phyloP scores from a whole-genome alignment of 805 yeast genomes.

The Huiozyma naganishii region DNA sequence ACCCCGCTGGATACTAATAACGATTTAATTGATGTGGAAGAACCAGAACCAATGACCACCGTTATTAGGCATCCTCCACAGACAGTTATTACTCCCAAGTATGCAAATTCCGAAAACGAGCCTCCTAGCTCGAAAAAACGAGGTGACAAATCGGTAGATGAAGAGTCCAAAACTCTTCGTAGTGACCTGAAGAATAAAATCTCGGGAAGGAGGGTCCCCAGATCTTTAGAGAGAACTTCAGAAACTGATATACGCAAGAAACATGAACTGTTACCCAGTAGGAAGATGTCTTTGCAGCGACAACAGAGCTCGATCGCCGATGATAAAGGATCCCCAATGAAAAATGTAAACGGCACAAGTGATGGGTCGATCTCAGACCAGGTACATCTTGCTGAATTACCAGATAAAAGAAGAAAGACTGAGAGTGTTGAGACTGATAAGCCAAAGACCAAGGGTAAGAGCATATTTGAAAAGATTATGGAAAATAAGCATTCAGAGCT shows the following conservation, averaged over 20 bases:
- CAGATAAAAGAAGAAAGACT: constrained; percentile 5
- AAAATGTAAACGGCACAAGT: constrained; percentile 9
- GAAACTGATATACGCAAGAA: neutral
- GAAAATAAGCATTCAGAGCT: neutral
- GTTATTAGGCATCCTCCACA: neutral
- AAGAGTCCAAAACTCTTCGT: too few relatives aligned
- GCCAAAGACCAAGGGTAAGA: neutral
- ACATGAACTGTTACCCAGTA: neutral
- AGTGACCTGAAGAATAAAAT: too few relatives aligned
- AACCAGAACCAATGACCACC: neutral
- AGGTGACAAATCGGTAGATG: too few relatives aligned
- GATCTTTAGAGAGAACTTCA: neutral
- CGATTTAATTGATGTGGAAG: neutral
- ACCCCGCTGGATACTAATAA: neutral
- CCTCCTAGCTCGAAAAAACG: constrained; percentile 3
- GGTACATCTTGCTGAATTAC: constrained; percentile 24
- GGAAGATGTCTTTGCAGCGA: constrained; percentile 7
- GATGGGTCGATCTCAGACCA: constrained; percentile 11
- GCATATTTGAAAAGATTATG: constrained; percentile 3
- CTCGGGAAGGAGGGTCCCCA: neutral
- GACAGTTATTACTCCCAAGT: neutral
- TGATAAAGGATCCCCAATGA: constrained; percentile 24
- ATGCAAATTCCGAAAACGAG: constrained; percentile 23
- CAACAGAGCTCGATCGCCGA: constrained; percentile 27
- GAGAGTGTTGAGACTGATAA: neutral